phyloP scores from a whole-genome alignment of 805 yeast species.

The Metschnikowia reukaufii region DNA sequence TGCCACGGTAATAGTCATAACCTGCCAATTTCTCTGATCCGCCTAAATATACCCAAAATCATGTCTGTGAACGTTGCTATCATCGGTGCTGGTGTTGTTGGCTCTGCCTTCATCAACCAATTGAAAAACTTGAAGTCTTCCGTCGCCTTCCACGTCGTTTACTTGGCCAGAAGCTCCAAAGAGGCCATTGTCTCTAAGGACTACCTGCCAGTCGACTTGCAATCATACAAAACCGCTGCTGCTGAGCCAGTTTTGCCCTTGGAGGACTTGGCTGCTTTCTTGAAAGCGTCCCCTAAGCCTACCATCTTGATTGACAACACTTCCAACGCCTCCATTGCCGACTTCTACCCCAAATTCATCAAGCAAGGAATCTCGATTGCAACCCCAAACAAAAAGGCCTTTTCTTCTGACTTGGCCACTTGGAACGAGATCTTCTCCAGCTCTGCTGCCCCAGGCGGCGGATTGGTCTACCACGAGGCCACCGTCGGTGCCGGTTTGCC shows the following conservation, averaged over 20 bases:
- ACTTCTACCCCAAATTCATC: slow-evolving; percentile 72
- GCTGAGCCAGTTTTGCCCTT: slow-evolving; percentile 52
- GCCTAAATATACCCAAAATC: background rate
- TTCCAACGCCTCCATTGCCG: slow-evolving; percentile 76
- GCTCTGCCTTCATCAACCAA: slow-evolving; percentile 86
- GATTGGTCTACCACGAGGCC: slow-evolving; percentile 94
- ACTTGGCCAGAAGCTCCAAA: slow-evolving; percentile 69
- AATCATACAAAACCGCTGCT: slow-evolving; percentile 52
- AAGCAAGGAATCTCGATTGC: slow-evolving; percentile 85
- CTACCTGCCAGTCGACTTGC: slow-evolving; percentile 67
- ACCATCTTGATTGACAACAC: slow-evolving; percentile 92
- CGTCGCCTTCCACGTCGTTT: slow-evolving; percentile 72
- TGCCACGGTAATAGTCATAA: slow-evolving; percentile 3
- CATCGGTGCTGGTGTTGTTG: slow-evolving; percentile 89
- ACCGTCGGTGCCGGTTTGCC: slow-evolving; percentile 99
- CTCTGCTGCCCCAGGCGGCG: slow-evolving; percentile 53
- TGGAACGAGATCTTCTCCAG: slow-evolving; percentile 75
- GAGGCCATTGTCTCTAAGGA: slow-evolving; percentile 68
- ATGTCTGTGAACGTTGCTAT: slow-evolving; percentile 46
- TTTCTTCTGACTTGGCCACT: slow-evolving; percentile 67
- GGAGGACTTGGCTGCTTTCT: slow-evolving; percentile 58
- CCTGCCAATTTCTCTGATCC: background rate
- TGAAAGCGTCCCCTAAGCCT: slow-evolving; percentile 69
- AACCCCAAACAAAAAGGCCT: slow-evolving; percentile 98
- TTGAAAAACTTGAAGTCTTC: slow-evolving; percentile 59